These are phyloP conservation scores for Geotrichum siamense DNA, from an alignment of 1,139 yeast species.

Conservation along the genomic window DNA sequence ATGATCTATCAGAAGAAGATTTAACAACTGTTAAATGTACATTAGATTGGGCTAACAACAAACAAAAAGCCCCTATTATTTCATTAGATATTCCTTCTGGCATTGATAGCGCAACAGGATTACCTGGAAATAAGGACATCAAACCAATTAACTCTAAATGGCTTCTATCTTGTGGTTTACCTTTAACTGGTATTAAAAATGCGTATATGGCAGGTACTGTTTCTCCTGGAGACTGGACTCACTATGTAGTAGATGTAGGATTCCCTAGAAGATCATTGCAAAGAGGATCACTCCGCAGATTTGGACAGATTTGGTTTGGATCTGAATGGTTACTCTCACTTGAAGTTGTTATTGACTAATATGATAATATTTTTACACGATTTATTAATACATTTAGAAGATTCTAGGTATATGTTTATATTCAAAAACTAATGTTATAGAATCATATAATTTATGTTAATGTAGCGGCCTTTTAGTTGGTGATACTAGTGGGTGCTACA, in stretches of 20 bases:
- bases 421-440: too few relatives aligned
- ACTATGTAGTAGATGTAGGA: conserved; percentile 68
- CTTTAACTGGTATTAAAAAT: conserved; percentile 57
- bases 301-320: conserved; percentile 42
- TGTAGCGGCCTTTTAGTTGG: too few relatives aligned
- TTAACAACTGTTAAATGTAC: conserved; percentile 41
- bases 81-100: conserved; percentile 83
- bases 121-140: conserved; percentile 25
- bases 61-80: conserved; percentile 45
- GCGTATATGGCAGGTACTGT: conserved; percentile 45
- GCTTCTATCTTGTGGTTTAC: conserved; percentile 69
- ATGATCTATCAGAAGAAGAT: conserved; percentile 45
- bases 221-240: conserved; percentile 42
- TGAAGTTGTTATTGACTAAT: conserved; percentile 18
- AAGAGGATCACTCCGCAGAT: conserved; percentile 40
- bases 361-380: too few relatives aligned
- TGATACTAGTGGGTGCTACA: too few relatives aligned
- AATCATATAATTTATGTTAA: too few relatives aligned
- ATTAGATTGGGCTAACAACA: conserved; percentile 62
- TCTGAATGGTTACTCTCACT: conserved; percentile 32
- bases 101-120: conserved; percentile 77
- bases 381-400: too few relatives aligned
- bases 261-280: conserved; percentile 44
- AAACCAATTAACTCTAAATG: conserved; percentile 39
- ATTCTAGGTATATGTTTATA: too few relatives aligned